Evolutionary conservation across 345 rosid species (phyloP), one percentile per base, ranked within the genome.

Genomic region (Xanthoceras sorbifolium): DNA sequence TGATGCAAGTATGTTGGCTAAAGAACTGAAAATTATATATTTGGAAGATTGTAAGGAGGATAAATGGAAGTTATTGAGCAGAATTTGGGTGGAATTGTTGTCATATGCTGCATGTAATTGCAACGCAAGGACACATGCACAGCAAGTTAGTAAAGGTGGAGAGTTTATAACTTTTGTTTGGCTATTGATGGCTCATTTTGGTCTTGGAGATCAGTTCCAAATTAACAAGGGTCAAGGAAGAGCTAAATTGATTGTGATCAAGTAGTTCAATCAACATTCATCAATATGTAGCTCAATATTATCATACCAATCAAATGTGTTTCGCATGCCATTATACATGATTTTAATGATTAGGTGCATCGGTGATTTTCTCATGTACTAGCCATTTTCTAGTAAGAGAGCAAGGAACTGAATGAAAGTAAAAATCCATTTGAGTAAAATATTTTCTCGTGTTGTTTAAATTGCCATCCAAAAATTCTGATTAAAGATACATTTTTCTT

Each of bases 161-260:
- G 90, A 89, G 88, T 85, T 92, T 2, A 60, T 94, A n/a, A 83
- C 89, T 34, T 82, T 86, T 64, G 87, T 90, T 63, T 89, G 97
- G 95, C 60, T 93, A 29, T 72, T 91, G 80, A 93, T 91, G 92
- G 89, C 91, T 59, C 94, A 93, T 78, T 83, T 93, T 8, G 91
- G 97, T n/a, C 22, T 91, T 3, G 87, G 86, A 26, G 79, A 81
- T 29, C 87, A 88, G 64, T 88, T 87, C 86, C 90, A 88, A 44
- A 86, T 83, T 55, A 87, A 90, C 1, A 87, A 83, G 67, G 87
- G 87, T 62, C 86, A 88, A 74, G 89, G 85, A 10, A 79, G 89
- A 79, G 91, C 89, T 23, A 89, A 89, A 78, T 69, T 87, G 50
- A 64, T 87, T 32, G 78, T 87, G 62, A 85, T 85, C 46, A 86